Evolutionary conservation across 192 early-diverging fungal genomes (phyloP), one percentile per base, ranked within the genome.

Genomic region (Helicostylum pulchrum): DNA sequence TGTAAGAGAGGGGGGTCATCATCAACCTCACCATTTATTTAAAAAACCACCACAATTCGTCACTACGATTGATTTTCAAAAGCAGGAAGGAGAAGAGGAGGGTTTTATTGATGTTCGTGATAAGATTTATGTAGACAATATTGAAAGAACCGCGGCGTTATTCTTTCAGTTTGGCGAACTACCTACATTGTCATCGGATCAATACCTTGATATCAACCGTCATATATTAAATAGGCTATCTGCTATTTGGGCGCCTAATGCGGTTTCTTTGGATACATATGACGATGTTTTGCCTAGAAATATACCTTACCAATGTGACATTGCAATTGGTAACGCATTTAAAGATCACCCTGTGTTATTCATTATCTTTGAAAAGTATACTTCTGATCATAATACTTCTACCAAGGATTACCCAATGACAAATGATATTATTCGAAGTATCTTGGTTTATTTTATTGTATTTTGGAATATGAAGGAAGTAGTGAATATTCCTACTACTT

Each of bases 401-500:
- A 48, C 46, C 6, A 48, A 19, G 14, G 56, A 23, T 6, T 21
- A 59, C 7, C 42, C 36, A 20, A 31, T 34, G 5, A 44, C 12
- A 2, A 59, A 45, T 12, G 56, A 59, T 34, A 59, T 59, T n/a
- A 59, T 59, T 23, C 39, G 65, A 21, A 73, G 71, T 51, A 62
- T 73, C 15, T 36, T 73, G 9, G 65, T 66, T 2, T 73, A 73
- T 47, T 73, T 67, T 56, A 67, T 73, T 26, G 71, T 61, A 7
- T 73, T 73, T 63, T 73, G 71, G 71, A 59, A 73, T 53, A 73
- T 73, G 65, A 52, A 55, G 14, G 43, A 62, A 45, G 65, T 73
- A 9, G 53, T 32, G 6, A 42, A 26, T 4, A 39, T 49, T 20
- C 32, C 49, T 19, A 62, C 51, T 14, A 53, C 67, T 12, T 53